A percentile compares a stretch with the other conserved stretches of the same genome.
Evolutionary conservation across 768 basidiomycete species (phyloP).

Genomic region (Kwoniella europaea): DNA sequence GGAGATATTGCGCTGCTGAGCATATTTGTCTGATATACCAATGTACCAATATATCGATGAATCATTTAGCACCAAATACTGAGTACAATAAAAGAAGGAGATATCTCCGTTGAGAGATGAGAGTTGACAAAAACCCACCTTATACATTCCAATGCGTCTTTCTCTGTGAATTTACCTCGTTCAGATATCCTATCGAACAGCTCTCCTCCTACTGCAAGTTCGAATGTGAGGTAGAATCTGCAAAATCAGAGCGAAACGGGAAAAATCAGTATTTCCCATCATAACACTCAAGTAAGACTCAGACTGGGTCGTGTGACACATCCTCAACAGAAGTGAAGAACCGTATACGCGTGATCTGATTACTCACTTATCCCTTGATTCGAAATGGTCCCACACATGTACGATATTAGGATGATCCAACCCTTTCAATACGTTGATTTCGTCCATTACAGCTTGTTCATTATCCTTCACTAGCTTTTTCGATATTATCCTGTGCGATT

Average conservation of each 20-base stretch:
- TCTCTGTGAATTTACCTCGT: constrained; percentile 90
- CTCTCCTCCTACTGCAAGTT: constrained; percentile 92
- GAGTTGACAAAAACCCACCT: constrained; percentile 62
- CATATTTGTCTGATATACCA: constrained; percentile 69
- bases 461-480: constrained; percentile 94
- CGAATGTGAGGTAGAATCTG: constrained; percentile 94
- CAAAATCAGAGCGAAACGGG: too few species aligned
- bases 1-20: constrained; percentile 85
- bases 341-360: background rate
- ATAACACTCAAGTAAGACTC: too few species aligned
- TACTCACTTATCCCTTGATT: constrained; percentile 74
- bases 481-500: constrained; percentile 75
- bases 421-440: constrained; percentile 90
- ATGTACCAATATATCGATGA: too few species aligned
- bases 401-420: constrained; percentile 92
- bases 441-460: constrained; percentile 81
- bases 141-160: constrained; percentile 80
- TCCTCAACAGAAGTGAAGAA: too few species aligned
- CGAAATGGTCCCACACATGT: constrained; percentile 67
- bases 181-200: constrained; percentile 85
- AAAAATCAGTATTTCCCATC: too few species aligned
- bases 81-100: too few species aligned
- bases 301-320: too few species aligned
- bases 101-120: background rate
- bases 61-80: too few species aligned